These are phyloP conservation scores for Candida ficus DNA, from an alignment of 805 yeast species.

Conservation along the genomic window DNA sequence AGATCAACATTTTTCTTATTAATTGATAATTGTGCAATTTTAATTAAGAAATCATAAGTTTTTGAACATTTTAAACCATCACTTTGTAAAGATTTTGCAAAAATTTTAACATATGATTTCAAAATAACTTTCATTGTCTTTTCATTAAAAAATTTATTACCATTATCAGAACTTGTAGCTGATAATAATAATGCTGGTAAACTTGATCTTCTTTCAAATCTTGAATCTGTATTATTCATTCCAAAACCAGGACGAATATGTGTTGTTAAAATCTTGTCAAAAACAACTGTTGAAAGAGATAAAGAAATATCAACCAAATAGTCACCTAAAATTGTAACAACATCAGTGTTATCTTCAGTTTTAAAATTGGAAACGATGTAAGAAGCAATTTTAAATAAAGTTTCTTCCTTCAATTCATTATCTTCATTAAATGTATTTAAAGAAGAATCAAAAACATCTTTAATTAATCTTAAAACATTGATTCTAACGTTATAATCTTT, in stretches of 20 bases:
- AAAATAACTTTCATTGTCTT: constrained; percentile 16
- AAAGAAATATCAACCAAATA: constrained; percentile 24
- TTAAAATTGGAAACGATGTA: constrained; percentile 16
- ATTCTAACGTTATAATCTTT: constrained; percentile 26
- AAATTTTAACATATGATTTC: constrained; percentile 24
- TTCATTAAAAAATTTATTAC: constrained; percentile 5
- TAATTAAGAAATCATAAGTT: constrained; percentile 22
- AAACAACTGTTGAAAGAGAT: constrained; percentile 9
- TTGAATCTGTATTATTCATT: background rate
- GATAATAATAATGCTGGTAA: constrained; percentile 16
- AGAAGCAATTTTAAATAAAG: constrained; percentile 10
- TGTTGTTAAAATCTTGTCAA: constrained; percentile 20
- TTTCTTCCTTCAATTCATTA: constrained; percentile 7
- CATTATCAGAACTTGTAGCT: background rate
- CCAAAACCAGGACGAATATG: constrained; percentile 22
- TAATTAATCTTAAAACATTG: constrained; percentile 26
- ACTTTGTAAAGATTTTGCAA: constrained; percentile 19
- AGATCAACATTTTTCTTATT: constrained; percentile 30
- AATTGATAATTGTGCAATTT: constrained; percentile 33
- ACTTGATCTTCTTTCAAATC: constrained; percentile 24
- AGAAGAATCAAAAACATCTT: constrained; percentile 23
- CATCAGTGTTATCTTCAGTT: constrained; percentile 17
- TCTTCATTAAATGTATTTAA: constrained; percentile 9
- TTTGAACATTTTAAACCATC: constrained; percentile 26
- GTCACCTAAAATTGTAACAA: constrained; percentile 28